Evolutionary conservation across 2,329 filamentous ascomycete species (phyloP).

Genomic region (Epichloe sibirici): DNA sequence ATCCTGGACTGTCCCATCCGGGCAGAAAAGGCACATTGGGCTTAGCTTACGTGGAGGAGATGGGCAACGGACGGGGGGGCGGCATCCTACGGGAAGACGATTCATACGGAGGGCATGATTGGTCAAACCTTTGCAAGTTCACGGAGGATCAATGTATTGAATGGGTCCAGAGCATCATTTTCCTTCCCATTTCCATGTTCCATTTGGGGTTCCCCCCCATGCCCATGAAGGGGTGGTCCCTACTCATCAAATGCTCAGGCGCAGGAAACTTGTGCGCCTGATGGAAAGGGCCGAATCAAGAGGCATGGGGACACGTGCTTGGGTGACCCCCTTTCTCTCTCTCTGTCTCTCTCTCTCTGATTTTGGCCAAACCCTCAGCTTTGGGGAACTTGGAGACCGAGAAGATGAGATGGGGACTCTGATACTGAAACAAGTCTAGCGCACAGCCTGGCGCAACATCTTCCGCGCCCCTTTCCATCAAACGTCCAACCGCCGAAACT

Average conservation of each 20-base stretch:
- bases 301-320: conserved; percentile 3
- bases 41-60: not conserved
- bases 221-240: not conserved
- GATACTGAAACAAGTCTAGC: no score
- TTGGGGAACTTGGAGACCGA: not conserved
- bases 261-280: conserved; percentile 5
- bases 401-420: no score
- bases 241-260: not conserved
- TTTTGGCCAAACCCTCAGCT: not conserved
- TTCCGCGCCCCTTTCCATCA: not conserved
- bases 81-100: not conserved
- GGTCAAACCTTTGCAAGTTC: not conserved
- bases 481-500: not conserved
- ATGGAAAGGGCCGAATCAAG: conserved; percentile 8
- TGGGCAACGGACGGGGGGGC: not conserved
- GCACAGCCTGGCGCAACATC: not conserved
- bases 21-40: not conserved
- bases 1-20: not conserved
- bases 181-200: no score
- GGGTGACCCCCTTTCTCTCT: not conserved
- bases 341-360: not conserved
- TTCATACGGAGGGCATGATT: not conserved
- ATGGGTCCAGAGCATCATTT: not conserved
- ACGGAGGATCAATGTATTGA: conserved; percentile 1
- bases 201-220: no score